Base-by-base conservation (phyloP, 2,329 filamentous ascomycete genomes). In the Epichloe bromicola region DNA sequence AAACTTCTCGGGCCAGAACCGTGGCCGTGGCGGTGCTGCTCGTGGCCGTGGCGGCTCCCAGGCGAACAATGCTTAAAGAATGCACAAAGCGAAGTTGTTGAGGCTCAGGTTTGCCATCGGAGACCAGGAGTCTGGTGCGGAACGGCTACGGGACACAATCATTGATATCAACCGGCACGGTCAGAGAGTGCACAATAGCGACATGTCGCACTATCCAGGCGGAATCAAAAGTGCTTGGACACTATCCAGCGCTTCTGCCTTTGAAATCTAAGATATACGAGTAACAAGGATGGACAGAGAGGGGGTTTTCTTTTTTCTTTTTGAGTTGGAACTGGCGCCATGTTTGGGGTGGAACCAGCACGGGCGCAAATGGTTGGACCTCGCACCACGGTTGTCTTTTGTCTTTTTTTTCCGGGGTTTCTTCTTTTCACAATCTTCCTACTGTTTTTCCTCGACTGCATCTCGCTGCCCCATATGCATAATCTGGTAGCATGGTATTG, bases 21-120 rank as follows among this genome's bases (percentile, higher is more conserved):
- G 84, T 56, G 81, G 82, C 44, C 81, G 86, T 60, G 84, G 86
- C 56, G 80, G 80, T 59, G 72, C 75, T 61, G 72, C 80, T 57
- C 79, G 82, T 54, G 78, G 80, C 52, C 80, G 85, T 58, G 82
- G 85, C 56, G 76, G 72, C 55, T 67, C 75, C 47, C 76, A 78
- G 63, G 61, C 69, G 46, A 72, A 75, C 58, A 79, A 76, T 57
- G 75, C 73, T 58, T 79, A 68, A 60, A 52, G 37, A 19, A 51
- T 43, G 37, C n/a, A 48, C 40, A 38, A 34, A 17, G 4, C 38
- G 12, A 15, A 30, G 40, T 26, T 45, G 40, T 15, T 26, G 48
- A 48, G 54, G 4, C 30, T 40, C 19, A 23, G 40, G 37, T 41
- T 17, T 8, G 37, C 19, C 36, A 30, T 34, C 10, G 10, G 39